Conservation (phyloP, 257 asterid genomes). For the Mitragyna speciosa region DNA sequence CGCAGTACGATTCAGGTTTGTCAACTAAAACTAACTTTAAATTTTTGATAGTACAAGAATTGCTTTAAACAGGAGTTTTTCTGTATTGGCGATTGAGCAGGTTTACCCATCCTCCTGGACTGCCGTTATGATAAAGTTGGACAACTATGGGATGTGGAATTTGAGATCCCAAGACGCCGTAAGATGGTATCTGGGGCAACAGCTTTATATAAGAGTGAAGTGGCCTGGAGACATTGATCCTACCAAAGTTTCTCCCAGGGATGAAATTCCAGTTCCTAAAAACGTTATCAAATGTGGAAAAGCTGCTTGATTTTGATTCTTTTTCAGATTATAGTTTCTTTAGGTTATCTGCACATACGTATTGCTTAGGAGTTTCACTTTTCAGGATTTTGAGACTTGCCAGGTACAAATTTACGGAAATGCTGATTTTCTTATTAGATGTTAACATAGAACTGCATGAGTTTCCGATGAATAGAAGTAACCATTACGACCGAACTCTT, state of each 20-base stretch:
- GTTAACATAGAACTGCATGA: no score
- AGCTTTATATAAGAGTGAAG: conserved; percentile 33
- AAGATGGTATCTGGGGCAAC: conserved; percentile 36
- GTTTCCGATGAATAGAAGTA: no score
- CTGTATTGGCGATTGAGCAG: background rate
- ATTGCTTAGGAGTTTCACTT: background rate
- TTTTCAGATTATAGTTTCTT: no score
- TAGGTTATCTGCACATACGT: no score
- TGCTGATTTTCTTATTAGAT: background rate
- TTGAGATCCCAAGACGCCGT: conserved; percentile 41
- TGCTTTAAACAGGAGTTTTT: background rate
- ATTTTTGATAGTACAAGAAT: background rate
- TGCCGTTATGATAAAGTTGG: conserved; percentile 24
- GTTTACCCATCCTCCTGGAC: conserved; percentile 46
- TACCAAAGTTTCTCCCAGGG: conserved; percentile 27
- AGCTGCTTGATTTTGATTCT: background rate
- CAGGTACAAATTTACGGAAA: background rate
- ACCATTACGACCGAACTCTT: no score
- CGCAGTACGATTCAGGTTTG: conserved; percentile 40
- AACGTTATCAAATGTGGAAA: conserved; percentile 32
- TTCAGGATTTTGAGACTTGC: background rate
- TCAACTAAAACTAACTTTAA: background rate
- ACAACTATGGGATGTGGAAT: conserved; percentile 41
- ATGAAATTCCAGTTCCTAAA: conserved; percentile 30
- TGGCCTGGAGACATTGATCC: conserved; percentile 21